phyloP scores from a whole-genome alignment of 371 early-diverging fungal species.

The Enteropsectra breve region DNA sequence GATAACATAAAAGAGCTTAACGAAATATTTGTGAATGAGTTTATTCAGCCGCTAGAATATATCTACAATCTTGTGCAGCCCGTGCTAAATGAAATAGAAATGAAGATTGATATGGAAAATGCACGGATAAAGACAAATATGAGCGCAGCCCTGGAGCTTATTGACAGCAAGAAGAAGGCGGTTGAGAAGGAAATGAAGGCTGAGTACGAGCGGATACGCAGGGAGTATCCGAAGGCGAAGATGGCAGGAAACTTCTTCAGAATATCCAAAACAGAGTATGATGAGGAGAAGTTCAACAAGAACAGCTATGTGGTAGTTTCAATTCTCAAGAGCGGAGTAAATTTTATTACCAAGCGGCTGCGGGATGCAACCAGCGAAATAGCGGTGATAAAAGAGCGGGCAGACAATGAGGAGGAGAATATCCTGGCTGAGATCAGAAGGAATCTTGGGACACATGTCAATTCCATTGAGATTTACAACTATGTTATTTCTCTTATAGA shows the following conservation, averaged over 20 bases:
- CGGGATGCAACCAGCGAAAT: neutral
- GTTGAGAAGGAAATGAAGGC: conserved; percentile 43
- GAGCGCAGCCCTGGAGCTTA: conserved; percentile 7
- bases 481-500: conserved; percentile 56
- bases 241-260: conserved; percentile 41
- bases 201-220: conserved; percentile 41
- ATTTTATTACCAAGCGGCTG: conserved; percentile 50
- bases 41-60: conserved; percentile 37
- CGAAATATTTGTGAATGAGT: conserved; percentile 13
- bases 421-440: conserved; percentile 33
- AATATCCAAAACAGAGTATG: conserved; percentile 52
- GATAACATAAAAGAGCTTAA: neutral
- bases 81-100: conserved; percentile 35
- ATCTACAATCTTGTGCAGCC: conserved; percentile 12
- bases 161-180: conserved; percentile 13
- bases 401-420: conserved; percentile 14
- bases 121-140: conserved; percentile 16
- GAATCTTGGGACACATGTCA: conserved; percentile 22
- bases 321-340: conserved; percentile 55
- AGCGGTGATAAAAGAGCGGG: conserved; percentile 10
- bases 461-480: conserved; percentile 53
- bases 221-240: conserved; percentile 4
- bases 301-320: conserved; percentile 39
- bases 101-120: conserved; percentile 36
- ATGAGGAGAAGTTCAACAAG: conserved; percentile 36